phyloP scores from a whole-genome alignment of 2,329 filamentous ascomycete species.

The Mycogone perniciosa region DNA sequence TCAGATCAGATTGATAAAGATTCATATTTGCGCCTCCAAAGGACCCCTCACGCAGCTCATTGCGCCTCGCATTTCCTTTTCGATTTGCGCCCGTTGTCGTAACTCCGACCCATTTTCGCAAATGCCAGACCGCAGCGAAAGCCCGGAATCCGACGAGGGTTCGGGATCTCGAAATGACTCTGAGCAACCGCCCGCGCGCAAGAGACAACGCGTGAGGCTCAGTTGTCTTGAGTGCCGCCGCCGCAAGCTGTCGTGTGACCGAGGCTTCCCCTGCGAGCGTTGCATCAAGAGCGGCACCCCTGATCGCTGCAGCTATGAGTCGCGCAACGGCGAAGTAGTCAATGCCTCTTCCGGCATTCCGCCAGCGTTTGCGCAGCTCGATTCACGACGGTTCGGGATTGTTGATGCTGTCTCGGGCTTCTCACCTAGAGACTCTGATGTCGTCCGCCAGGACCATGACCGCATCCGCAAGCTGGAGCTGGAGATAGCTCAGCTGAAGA shows the following conservation, averaged over 20 bases:
- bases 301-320: slow-evolving; percentile 54
- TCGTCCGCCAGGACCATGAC: slow-evolving; percentile 45
- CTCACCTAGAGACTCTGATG: slow-evolving; percentile 30
- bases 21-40: slow-evolving; percentile 20
- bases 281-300: slow-evolving; percentile 57
- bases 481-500: slow-evolving; percentile 52
- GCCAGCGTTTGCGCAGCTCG: slow-evolving; percentile 37
- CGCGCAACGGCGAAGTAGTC: slow-evolving; percentile 45
- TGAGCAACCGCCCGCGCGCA: slow-evolving; percentile 39
- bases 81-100: slow-evolving; percentile 23
- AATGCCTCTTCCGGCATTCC: slow-evolving; percentile 41
- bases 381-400: slow-evolving; percentile 33
- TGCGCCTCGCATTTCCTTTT: slow-evolving; percentile 7
- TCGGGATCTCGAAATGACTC: slow-evolving; percentile 21
- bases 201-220: slow-evolving; percentile 53
- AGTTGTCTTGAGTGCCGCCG: slow-evolving; percentile 56
- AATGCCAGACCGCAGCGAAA: slow-evolving; percentile 30
- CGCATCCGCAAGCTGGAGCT: slow-evolving; percentile 54
- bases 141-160: slow-evolving; percentile 31
- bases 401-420: slow-evolving; percentile 24
- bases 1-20: slow-evolving; percentile 38
- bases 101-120: slow-evolving; percentile 26
- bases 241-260: slow-evolving; percentile 55
- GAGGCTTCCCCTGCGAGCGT: slow-evolving; percentile 55
- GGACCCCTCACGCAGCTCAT: slow-evolving; percentile 16